Percentiles rank a stretch among this genome's conserved stretches.
Evolutionary conservation across 2,329 filamentous ascomycete species (phyloP).

Genomic region (Cladosporium sp.): DNA sequence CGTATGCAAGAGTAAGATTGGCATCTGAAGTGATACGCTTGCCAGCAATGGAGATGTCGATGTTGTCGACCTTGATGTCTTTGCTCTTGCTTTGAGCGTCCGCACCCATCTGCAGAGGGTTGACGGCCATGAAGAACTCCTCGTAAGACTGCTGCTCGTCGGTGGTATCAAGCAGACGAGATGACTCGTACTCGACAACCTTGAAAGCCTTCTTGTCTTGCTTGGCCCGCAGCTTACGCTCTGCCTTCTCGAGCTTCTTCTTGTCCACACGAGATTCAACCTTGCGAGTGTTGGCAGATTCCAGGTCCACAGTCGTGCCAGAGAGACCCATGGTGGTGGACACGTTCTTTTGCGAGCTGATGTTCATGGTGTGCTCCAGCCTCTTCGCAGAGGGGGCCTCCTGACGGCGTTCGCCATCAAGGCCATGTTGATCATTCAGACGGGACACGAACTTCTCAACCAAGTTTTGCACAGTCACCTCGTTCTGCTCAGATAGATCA

Average conservation of each 20-base stretch:
- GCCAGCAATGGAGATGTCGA: constrained; percentile 89
- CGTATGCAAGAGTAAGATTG: constrained; percentile 82
- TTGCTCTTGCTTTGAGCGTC: constrained; percentile 77
- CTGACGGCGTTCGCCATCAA: constrained; percentile 60
- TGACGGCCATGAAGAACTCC: constrained; percentile 99
- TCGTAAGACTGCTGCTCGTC: constrained; percentile 89
- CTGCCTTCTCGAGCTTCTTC: constrained; percentile 98
- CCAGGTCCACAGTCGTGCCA: constrained; percentile 79
- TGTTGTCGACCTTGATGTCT: constrained; percentile 95
- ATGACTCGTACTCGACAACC: constrained; percentile 96
- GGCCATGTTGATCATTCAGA: constrained; percentile 68
- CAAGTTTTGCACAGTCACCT: constrained; percentile 73
- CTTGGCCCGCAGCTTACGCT: constrained; percentile 95
- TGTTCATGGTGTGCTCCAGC: constrained; percentile 90
- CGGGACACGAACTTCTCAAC: constrained; percentile 86
- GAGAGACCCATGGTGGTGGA: constrained; percentile 90
- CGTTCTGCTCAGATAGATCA: constrained; percentile 64
- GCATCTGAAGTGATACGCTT: constrained; percentile 87
- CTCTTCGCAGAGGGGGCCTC: constrained; percentile 74
- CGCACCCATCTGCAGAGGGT: constrained; percentile 81
- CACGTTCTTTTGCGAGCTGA: constrained; percentile 89
- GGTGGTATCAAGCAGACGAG: constrained; percentile 75
- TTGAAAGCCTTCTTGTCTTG: constrained; percentile 98
- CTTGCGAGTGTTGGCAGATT: constrained; percentile 87
- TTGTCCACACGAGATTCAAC: constrained; percentile 96